Percentiles rank a stretch among this genome's conserved stretches.
Conservation (phyloP, 75 land plant genomes). For the Sequoiadendron giganteum region DNA sequence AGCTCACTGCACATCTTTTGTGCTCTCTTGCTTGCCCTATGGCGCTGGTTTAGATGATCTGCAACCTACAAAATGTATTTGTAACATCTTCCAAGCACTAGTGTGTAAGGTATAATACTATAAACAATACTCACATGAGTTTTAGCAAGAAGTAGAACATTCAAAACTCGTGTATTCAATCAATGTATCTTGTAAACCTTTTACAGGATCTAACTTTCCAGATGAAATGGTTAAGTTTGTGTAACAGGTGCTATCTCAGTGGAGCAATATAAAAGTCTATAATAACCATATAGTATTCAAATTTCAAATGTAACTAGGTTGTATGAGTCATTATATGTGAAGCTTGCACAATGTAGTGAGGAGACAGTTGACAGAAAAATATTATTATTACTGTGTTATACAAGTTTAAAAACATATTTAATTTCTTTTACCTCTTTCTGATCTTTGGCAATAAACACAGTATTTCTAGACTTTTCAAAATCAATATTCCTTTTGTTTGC, state of each 20-base stretch:
- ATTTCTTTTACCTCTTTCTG: constrained; percentile 10
- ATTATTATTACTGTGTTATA: background rate
- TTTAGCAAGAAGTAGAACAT: background rate
- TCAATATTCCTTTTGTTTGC: background rate
- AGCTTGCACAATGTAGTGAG: background rate
- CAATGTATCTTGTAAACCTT: background rate
- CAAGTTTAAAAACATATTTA: background rate
- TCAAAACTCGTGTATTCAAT: background rate
- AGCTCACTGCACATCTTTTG: constrained; percentile 25
- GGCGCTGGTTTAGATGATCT: constrained; percentile 24
- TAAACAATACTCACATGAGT: background rate
- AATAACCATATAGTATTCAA: background rate
- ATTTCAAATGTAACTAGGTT: background rate
- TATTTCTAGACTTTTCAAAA: constrained; percentile 5
- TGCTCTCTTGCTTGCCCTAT: constrained; percentile 26
- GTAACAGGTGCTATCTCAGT: background rate
- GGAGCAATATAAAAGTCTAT: background rate
- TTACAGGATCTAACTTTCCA: background rate
- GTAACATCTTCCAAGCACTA: background rate
- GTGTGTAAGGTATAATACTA: background rate
- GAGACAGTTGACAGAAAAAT: background rate
- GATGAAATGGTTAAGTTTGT: background rate
- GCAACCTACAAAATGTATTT: constrained; percentile 18
- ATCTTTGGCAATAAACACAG: background rate
- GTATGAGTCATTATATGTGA: background rate